A percentile compares a stretch with the other conserved stretches of the same genome.
phyloP scores from a whole-genome alignment of 169 alveolate genomes.

The Eimeria sp. region DNA sequence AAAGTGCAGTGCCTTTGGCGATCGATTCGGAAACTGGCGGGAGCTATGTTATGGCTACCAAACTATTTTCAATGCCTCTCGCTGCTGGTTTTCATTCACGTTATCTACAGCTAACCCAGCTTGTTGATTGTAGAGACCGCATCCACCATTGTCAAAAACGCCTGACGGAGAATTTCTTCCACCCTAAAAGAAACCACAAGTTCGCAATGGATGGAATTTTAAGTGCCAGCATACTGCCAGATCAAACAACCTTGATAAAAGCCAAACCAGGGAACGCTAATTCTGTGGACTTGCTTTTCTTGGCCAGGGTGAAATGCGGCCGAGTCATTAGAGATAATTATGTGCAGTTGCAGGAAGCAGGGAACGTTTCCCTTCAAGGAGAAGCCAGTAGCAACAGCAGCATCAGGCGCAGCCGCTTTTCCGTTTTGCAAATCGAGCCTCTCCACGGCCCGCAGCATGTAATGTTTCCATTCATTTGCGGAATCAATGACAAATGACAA shows the following conservation, averaged over 20 bases:
- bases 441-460: slow-evolving; percentile 64
- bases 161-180: slow-evolving; percentile 59
- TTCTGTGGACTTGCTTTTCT: slow-evolving; percentile 43
- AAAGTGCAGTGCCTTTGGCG: neutral
- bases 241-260: neutral
- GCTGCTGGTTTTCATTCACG: neutral
- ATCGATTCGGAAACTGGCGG: neutral
- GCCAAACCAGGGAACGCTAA: neutral
- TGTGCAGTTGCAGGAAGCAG: slow-evolving; percentile 26
- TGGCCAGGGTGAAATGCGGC: slow-evolving; percentile 30
- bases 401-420: slow-evolving; percentile 31
- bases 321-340: slow-evolving; percentile 12
- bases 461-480: slow-evolving; percentile 50
- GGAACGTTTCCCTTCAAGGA: slow-evolving; percentile 26
- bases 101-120: slow-evolving; percentile 29
- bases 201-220: neutral
- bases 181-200: slow-evolving; percentile 14
- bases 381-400: slow-evolving; percentile 21
- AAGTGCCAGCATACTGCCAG: neutral
- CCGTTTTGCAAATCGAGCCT: slow-evolving; percentile 1
- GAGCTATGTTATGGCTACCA: neutral
- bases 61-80: neutral
- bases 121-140: slow-evolving; percentile 55
- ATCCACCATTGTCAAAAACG: slow-evolving; percentile 54
- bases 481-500: slow-evolving; percentile 63